Percentiles rank a stretch among this genome's conserved stretches.
Conservation (phyloP, 2,329 filamentous ascomycete genomes). For the Apiospora sp. region DNA sequence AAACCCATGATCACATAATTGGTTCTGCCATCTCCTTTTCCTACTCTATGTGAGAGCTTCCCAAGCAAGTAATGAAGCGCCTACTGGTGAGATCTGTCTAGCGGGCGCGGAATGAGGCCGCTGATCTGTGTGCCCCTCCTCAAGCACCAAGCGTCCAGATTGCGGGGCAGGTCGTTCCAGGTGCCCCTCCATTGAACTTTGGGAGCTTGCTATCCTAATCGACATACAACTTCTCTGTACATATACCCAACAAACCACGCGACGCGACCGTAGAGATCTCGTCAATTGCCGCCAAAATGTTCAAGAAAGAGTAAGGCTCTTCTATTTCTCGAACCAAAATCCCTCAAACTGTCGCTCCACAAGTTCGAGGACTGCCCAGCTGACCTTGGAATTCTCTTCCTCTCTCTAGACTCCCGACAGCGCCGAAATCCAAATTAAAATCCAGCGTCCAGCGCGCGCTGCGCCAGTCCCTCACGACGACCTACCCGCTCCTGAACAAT, state of each 20-base stretch:
- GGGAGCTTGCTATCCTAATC: conserved; percentile 9
- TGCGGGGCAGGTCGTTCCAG: conserved; percentile 17
- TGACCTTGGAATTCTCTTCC: background rate
- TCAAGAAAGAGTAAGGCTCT: conserved; percentile 99
- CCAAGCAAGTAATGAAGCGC: background rate
- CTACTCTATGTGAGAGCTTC: background rate
- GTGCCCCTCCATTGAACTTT: conserved; percentile 18
- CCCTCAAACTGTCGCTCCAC: too few relatives aligned
- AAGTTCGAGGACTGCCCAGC: conserved; percentile 25
- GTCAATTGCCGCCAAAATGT: conserved; percentile 66
- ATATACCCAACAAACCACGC: conserved; percentile 18
- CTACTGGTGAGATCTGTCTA: background rate
- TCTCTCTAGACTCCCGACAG: conserved; percentile 69
- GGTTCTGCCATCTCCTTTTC: background rate
- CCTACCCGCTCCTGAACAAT: conserved; percentile 85
- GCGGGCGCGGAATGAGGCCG: conserved; percentile 16
- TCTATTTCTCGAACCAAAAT: too few relatives aligned
- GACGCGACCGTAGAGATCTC: conserved; percentile 22
- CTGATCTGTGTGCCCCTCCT: background rate
- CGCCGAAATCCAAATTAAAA: conserved; percentile 95
- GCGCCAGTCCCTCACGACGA: conserved; percentile 80
- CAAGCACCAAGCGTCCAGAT: background rate
- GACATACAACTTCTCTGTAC: conserved; percentile 11
- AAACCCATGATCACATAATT: background rate
- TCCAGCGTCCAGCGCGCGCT: conserved; percentile 91